Conservation (phyloP, 192 early-diverging fungal species). For the Coemansia brasiliensis region DNA sequence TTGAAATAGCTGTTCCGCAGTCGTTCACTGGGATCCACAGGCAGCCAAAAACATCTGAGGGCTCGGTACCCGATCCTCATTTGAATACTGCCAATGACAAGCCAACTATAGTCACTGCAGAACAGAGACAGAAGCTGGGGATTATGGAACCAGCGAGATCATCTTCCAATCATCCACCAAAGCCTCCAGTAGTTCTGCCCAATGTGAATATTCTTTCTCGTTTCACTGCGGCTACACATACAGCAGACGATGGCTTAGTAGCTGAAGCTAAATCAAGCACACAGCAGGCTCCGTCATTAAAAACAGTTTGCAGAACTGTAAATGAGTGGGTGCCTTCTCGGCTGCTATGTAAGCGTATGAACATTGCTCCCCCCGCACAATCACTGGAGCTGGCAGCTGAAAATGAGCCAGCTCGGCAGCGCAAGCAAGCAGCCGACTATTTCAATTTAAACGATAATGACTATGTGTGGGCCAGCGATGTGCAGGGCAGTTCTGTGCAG, state of each 20-base stretch:
- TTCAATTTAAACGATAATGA: background rate
- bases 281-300: background rate
- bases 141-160: conserved; percentile 4
- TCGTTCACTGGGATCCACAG: conserved; percentile 12
- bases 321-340: conserved; percentile 25
- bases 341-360: conserved; percentile 40
- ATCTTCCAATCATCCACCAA: background rate
- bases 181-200: background rate
- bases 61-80: conserved; percentile 1
- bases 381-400: background rate
- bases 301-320: conserved; percentile 7
- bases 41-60: background rate
- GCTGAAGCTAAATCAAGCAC: background rate
- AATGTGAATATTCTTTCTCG: conserved; percentile 21
- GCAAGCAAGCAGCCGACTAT: conserved; percentile 26
- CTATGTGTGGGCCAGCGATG: background rate
- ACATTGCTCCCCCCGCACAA: conserved; percentile 13
- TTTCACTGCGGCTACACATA: conserved; percentile 2
- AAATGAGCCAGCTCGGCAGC: background rate
- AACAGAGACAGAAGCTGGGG: conserved; percentile 6
- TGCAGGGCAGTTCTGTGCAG: background rate
- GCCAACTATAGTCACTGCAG: background rate
- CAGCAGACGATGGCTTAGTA: background rate
- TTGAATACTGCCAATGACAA: background rate
- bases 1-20: conserved; percentile 13